These are phyloP conservation scores for Cladosporium austrohemisphaericum DNA, from an alignment of 2,329 filamentous ascomycete species.

Conservation along the genomic window DNA sequence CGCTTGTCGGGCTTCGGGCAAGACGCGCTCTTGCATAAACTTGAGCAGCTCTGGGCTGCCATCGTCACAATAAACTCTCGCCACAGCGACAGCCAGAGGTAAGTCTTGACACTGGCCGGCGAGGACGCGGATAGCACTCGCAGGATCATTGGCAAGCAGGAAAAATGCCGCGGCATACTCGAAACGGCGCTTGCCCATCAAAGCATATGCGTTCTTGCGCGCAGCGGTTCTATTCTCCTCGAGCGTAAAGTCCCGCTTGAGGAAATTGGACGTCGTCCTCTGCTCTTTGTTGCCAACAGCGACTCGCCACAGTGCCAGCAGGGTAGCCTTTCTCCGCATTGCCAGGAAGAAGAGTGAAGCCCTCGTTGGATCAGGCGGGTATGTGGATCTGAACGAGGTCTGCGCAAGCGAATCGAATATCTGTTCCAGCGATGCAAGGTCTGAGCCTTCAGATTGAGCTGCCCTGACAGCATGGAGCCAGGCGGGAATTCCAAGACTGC, in stretches of 20 bases:
- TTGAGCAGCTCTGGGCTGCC: constrained; percentile 67
- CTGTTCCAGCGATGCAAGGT: constrained; percentile 54
- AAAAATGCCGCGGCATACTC: constrained; percentile 97
- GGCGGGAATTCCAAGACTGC: constrained; percentile 88
- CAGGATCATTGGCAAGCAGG: constrained; percentile 77
- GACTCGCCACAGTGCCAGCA: constrained; percentile 93
- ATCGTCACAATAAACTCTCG: constrained; percentile 84
- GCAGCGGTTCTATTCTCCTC: constrained; percentile 84
- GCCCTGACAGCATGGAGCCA: constrained; percentile 79
- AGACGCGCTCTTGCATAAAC: constrained; percentile 74
- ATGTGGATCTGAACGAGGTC: constrained; percentile 86
- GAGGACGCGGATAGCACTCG: constrained; percentile 82
- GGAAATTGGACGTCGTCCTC: constrained; percentile 68
- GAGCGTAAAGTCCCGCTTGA: constrained; percentile 88
- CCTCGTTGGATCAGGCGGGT: constrained; percentile 83
- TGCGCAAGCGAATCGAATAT: constrained; percentile 90
- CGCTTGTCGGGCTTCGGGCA: constrained; percentile 71
- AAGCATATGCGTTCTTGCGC: constrained; percentile 91
- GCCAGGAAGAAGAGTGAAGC: constrained; percentile 91
- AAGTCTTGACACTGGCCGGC: constrained; percentile 82
- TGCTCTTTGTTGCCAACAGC: constrained; percentile 87
- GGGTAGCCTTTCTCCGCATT: constrained; percentile 78
- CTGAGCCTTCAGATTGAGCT: constrained; percentile 14
- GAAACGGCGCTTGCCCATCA: constrained; percentile 87
- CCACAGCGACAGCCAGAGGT: constrained; percentile 83